Conservation (phyloP, 139 green algal species). For the Tetraselmis chui region DNA sequence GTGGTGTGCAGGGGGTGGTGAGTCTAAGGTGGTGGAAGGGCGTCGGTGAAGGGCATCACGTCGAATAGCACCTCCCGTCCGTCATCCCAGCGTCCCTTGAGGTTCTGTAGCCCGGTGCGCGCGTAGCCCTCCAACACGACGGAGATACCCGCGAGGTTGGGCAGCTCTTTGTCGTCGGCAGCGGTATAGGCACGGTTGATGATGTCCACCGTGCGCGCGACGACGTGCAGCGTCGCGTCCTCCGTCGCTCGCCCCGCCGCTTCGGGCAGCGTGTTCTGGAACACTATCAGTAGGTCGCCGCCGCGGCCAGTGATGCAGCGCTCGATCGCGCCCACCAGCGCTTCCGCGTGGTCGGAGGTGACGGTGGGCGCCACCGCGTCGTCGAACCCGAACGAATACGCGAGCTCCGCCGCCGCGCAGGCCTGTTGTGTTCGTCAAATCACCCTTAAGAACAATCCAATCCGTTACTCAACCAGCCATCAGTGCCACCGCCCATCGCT, state of each 20-base stretch:
- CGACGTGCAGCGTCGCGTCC: background rate
- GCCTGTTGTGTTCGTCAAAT: too few species aligned
- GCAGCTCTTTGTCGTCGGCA: background rate
- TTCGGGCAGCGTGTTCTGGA: slow-evolving; percentile 1
- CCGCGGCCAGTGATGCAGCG: background rate
- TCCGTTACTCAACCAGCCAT: too few species aligned
- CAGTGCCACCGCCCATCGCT: too few species aligned
- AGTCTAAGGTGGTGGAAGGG: background rate
- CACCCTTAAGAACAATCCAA: too few species aligned
- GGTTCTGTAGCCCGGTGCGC: background rate
- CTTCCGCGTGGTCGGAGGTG: background rate
- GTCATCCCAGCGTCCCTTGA: background rate
- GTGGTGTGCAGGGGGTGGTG: background rate
- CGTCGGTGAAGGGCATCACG: background rate
- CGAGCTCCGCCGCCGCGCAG: background rate
- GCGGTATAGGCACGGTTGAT: slow-evolving; percentile 1
- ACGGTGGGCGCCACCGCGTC: background rate
- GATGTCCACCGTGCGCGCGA: background rate
- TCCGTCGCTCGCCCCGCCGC: background rate
- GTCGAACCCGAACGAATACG: background rate
- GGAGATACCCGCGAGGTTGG: background rate
- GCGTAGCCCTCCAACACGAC: slow-evolving; percentile 2
- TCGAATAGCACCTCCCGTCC: background rate
- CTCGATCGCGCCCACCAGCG: background rate
- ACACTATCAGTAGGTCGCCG: slow-evolving; percentile 5